phyloP scores from a whole-genome alignment of 345 rosid genomes.

The Populus tremula region DNA sequence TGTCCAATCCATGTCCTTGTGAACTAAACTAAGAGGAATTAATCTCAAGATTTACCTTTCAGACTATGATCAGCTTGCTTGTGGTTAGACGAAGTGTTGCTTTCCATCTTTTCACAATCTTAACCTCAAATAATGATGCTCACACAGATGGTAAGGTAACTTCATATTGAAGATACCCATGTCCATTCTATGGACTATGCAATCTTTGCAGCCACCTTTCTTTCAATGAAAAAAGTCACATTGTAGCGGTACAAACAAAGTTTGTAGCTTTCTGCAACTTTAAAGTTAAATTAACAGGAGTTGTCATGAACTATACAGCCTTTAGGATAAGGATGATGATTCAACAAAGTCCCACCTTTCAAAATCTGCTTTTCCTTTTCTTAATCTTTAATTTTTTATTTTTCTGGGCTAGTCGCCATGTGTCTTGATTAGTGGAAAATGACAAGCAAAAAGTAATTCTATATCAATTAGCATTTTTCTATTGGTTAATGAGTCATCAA shows the following conservation, averaged over 20 bases:
- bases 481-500: slow-evolving; percentile 42
- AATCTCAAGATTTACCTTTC: not conserved
- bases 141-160: not conserved
- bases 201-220: slow-evolving; percentile 2
- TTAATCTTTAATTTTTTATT: not conserved
- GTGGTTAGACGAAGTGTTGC: not conserved
- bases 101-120: not conserved
- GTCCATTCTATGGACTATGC: not conserved
- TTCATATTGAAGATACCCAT: not conserved
- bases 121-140: not conserved
- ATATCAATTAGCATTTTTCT: slow-evolving; percentile 25
- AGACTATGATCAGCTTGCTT: not conserved
- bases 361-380: not conserved
- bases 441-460: not conserved
- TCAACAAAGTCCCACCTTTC: slow-evolving; percentile 13
- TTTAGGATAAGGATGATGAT: slow-evolving; percentile 39
- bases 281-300: slow-evolving; percentile 2
- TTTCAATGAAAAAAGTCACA: not conserved
- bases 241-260: not conserved
- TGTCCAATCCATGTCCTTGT: not conserved
- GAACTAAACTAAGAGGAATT: not conserved
- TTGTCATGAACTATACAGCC: slow-evolving; percentile 6
- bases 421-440: slow-evolving; percentile 29
- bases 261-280: slow-evolving; percentile 21
- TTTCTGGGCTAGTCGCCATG: slow-evolving; percentile 7